Base-by-base conservation (phyloP, 2,329 filamentous ascomycete species). In the Triangularia verruculosa region DNA sequence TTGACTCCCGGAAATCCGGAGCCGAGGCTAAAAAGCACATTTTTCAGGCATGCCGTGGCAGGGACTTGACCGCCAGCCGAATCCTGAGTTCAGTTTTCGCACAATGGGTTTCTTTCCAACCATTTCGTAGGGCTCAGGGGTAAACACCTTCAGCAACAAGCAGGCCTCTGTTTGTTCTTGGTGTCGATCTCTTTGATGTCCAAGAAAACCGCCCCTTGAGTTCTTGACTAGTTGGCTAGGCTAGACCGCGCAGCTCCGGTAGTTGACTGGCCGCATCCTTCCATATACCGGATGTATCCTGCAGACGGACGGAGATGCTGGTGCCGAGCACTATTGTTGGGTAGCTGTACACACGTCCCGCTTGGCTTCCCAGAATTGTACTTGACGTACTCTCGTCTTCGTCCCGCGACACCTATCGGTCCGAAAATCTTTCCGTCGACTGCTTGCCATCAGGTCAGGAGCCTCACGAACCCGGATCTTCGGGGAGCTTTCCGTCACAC, bases 371-470 rank as follows among this genome's bases (percentile, higher is more conserved):
- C 20, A 54, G 51, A 8, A 13, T 39, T 27, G 34, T 22, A 22
- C 20, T 58, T 25, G 25, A 20, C 20, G n/a, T 59, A 56, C 25
- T 32, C 32, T 34, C 24, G 30, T 55, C 53, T 20, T 61, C 39
- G 34, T 61, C 57, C 56, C 52, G 59, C 56, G 56, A 24, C 52
- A 56, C 28, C 59, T 65, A 65, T 65, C 63, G 63, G 63, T 54
- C 63, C 61, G 62, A 67, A 58, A 57, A 61, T 5, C 24, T 30
- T 52, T 52, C 55, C 28, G 27, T 47, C 17, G 12, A 15, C 28
- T 52, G 12, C 28, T 30, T 53, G 30, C 22, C 15, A 11, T 47
- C 20, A 25, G 13, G 20, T 34, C 4, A 53, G 43, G 52, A 61
- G 58, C 52, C 58, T 54, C 32, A 60, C 52, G 43, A 15, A 24